Conservation (phyloP, 1,284 basidiomycete genomes). For the Leucoagaricus sp. region DNA sequence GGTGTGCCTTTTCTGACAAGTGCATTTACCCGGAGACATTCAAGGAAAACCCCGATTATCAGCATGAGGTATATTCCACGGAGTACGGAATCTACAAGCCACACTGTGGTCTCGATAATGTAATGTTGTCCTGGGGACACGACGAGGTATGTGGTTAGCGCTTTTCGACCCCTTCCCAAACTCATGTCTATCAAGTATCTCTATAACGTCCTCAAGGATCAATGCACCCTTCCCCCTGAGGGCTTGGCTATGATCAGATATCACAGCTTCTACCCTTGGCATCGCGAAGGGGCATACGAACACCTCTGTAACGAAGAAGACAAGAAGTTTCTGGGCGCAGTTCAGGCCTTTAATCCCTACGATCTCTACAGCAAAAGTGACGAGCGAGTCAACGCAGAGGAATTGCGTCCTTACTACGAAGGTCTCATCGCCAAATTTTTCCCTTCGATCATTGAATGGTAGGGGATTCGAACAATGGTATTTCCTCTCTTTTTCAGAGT, state of each 20-base stretch:
- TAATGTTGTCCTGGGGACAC: conserved; percentile 91
- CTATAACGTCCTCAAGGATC: conserved; percentile 76
- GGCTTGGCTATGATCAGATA: conserved; percentile 91
- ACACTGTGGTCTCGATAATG: conserved; percentile 85
- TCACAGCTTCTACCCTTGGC: conserved; percentile 97
- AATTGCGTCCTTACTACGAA: conserved; percentile 83
- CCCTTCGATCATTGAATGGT: conserved; percentile 80
- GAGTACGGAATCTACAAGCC: conserved; percentile 84
- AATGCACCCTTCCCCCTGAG: conserved; percentile 79
- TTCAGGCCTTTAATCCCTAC: conserved; percentile 85
- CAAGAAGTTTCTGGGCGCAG: conserved; percentile 60
- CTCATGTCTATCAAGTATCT: conserved; percentile 54
- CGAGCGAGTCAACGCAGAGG: conserved; percentile 59
- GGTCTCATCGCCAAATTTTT: conserved; percentile 84
- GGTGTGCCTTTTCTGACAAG: conserved; percentile 82
- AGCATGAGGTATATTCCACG: conserved; percentile 76
- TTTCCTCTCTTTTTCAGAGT: not conserved
- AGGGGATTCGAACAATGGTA: conserved; percentile 16
- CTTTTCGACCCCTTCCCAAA: conserved; percentile 17
- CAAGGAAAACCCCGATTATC: conserved; percentile 73
- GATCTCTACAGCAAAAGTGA: conserved; percentile 91
- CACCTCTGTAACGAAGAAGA: conserved; percentile 79
- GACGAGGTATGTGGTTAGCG: conserved; percentile 62
- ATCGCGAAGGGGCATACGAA: conserved; percentile 80
- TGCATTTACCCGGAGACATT: conserved; percentile 90